These are phyloP conservation scores for Alloteropsis semialata DNA, from an alignment of 176 grass and related monocot genomes.

Conservation along the genomic window DNA sequence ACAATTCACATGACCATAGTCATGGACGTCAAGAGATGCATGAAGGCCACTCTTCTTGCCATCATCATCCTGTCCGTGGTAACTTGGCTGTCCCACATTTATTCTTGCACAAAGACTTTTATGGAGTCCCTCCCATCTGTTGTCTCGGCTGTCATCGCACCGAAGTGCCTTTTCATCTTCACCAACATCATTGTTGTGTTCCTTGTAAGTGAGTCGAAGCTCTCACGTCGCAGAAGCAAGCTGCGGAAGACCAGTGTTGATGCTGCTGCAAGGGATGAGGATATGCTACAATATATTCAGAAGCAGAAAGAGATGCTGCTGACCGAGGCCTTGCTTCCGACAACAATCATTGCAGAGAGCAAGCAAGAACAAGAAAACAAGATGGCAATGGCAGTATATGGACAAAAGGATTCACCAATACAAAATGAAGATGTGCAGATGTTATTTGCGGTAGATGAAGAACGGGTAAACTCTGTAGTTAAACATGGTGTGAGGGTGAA, in stretches of 20 bases:
- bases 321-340: neutral
- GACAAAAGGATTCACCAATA: neutral
- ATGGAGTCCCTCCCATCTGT: constrained; percentile 34
- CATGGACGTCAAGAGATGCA: neutral
- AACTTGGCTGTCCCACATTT: constrained; percentile 34
- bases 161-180: constrained; percentile 60
- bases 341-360: neutral
- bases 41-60: constrained; percentile 28
- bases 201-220: constrained; percentile 53
- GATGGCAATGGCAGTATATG: neutral
- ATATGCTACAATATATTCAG: neutral
- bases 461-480: neutral
- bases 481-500: neutral
- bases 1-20: neutral
- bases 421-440: neutral
- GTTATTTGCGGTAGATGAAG: neutral
- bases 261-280: neutral
- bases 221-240: neutral
- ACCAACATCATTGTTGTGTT: constrained; percentile 76
- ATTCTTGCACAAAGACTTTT: constrained; percentile 26
- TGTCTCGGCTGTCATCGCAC: constrained; percentile 3
- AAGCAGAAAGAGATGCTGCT: neutral
- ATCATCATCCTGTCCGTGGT: constrained; percentile 34
- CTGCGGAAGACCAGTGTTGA: neutral
- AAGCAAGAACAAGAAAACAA: neutral